Conservation (phyloP, 768 basidiomycete species). For the Pleurotus cornucopiae region DNA sequence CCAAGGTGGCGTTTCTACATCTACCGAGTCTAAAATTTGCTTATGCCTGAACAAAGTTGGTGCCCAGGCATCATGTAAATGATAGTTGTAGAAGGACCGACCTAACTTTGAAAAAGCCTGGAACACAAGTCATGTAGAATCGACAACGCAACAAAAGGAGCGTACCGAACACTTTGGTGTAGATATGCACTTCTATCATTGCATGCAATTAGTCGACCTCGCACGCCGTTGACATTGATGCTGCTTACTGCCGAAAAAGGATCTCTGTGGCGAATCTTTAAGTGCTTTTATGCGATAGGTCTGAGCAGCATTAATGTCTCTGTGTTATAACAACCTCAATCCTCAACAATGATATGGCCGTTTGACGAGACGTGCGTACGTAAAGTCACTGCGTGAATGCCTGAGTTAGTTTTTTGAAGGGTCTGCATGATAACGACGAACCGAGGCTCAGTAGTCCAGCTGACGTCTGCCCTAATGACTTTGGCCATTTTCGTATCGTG, state of each 20-base stretch:
- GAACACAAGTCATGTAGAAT: too few species aligned
- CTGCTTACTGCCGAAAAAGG: slow-evolving; percentile 70
- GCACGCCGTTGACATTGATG: neutral
- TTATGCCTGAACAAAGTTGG: slow-evolving; percentile 31
- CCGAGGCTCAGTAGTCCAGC: slow-evolving; percentile 78
- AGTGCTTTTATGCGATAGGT: slow-evolving; percentile 72
- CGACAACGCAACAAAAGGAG: neutral
- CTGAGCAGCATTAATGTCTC: slow-evolving; percentile 73
- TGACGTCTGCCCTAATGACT: slow-evolving; percentile 71
- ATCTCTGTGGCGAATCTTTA: slow-evolving; percentile 45
- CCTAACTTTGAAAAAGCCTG: slow-evolving; percentile 82
- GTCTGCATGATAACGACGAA: slow-evolving; percentile 17
- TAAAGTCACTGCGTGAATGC: slow-evolving; percentile 54
- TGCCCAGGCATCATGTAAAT: neutral
- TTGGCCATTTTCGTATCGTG: slow-evolving; percentile 75
- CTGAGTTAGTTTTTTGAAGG: neutral
- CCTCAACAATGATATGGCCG: neutral
- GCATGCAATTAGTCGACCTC: neutral
- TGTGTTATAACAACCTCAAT: slow-evolving; percentile 30
- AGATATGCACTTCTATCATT: slow-evolving; percentile 52
- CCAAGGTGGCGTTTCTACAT: slow-evolving; percentile 76
- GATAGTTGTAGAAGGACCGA: slow-evolving; percentile 18
- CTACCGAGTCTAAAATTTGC: slow-evolving; percentile 69
- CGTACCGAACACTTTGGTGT: slow-evolving; percentile 72
- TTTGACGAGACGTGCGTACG: slow-evolving; percentile 38